Percentiles rank a stretch among this genome's conserved stretches.
Conservation (phyloP, 306 rosid species). For the Prunus mume region DNA sequence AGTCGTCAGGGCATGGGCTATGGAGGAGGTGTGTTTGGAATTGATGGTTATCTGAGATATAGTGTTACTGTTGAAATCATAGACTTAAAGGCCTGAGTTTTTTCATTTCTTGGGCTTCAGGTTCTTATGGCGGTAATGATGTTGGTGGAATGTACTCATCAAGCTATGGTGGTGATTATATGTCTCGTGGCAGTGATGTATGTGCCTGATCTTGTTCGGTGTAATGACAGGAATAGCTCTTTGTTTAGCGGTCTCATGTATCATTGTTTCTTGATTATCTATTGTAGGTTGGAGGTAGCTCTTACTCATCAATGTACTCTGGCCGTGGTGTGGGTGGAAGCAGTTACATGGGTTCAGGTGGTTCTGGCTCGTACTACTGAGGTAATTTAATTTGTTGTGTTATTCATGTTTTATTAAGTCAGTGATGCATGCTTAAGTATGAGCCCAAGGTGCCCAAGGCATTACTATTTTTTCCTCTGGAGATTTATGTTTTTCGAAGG, state of each 20-base stretch:
- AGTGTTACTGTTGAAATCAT: neutral
- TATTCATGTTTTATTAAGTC: neutral
- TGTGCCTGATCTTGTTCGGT: constrained; percentile 20
- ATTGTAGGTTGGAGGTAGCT: constrained; percentile 71
- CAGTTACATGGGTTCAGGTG: constrained; percentile 72
- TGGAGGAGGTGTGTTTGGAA: constrained; percentile 48
- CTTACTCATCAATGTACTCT: constrained; percentile 75
- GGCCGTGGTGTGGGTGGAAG: constrained; percentile 73
- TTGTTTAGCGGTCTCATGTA: neutral
- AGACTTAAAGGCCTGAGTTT: neutral
- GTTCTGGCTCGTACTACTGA: constrained; percentile 88
- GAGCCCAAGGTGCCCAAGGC: neutral
- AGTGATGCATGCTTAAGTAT: neutral
- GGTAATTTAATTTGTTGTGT: constrained; percentile 34
- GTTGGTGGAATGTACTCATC: constrained; percentile 78
- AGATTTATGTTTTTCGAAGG: constrained; percentile 30
- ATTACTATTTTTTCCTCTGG: constrained; percentile 24
- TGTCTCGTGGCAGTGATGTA: constrained; percentile 85
- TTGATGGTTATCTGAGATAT: neutral
- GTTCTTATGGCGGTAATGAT: constrained; percentile 66
- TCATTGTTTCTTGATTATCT: constrained; percentile 5
- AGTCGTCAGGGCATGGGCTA: constrained; percentile 66
- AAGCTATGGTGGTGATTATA: constrained; percentile 73
- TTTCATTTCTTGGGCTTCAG: constrained; percentile 34
- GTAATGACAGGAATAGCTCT: neutral